phyloP scores from a whole-genome alignment of 441 rosid species.

The Pelargonium cotyledonis region DNA sequence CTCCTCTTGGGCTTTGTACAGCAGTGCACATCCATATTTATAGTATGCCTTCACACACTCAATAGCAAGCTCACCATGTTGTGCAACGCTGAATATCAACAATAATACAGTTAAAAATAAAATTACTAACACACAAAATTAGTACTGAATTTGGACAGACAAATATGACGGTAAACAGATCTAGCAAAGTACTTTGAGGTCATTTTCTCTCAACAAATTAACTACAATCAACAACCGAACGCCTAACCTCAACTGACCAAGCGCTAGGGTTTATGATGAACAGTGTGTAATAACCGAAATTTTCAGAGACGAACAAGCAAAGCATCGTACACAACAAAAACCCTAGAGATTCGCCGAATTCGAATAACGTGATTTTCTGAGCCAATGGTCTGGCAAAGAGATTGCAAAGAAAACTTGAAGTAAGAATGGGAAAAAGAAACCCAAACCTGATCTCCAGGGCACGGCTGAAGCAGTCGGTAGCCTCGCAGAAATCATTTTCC shows the following conservation, averaged over 20 bases:
- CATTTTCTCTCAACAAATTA: neutral
- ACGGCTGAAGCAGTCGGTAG: slow-evolving; percentile 84
- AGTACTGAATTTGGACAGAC: neutral
- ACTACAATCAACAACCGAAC: neutral
- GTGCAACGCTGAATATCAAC: slow-evolving; percentile 44
- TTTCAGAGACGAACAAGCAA: neutral
- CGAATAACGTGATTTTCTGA: neutral
- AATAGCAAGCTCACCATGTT: slow-evolving; percentile 59
- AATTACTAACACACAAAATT: neutral
- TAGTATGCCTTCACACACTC: slow-evolving; percentile 66
- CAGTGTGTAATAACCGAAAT: no score
- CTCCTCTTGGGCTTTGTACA: slow-evolving; percentile 85
- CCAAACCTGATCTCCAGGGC: slow-evolving; percentile 77
- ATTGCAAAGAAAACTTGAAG: neutral
- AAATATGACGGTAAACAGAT: neutral
- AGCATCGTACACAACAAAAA: neutral
- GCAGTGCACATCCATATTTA: slow-evolving; percentile 66
- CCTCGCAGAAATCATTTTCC: slow-evolving; percentile 58
- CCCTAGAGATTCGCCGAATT: neutral
- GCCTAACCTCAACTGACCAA: neutral
- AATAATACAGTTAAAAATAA: neutral
- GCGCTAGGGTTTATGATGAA: neutral
- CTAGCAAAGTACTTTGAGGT: neutral
- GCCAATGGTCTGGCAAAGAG: neutral
- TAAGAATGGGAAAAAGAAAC: neutral